Percentiles rank a stretch among this genome's conserved stretches.
Evolutionary conservation across 805 yeast species (phyloP).

Genomic region (Starmera caribaea): DNA sequence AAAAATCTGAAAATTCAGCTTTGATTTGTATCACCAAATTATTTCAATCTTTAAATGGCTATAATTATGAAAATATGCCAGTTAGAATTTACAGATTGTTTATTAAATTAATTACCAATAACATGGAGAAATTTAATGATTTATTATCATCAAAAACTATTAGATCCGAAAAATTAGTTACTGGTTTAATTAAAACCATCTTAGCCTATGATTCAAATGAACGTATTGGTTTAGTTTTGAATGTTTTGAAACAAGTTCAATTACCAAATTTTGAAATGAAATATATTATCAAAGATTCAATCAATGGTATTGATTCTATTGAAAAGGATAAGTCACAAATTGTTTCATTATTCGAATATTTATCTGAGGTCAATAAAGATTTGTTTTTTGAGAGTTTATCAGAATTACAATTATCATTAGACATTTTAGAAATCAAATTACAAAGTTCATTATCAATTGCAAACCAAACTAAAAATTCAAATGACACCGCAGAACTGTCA

Average conservation of each 20-base stretch:
- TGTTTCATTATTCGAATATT: conserved; percentile 29
- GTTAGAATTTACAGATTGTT: conserved; percentile 25
- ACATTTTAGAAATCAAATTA: conserved; percentile 51
- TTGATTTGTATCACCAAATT: conserved; percentile 37
- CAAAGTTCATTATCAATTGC: conserved; percentile 46
- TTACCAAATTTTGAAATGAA: conserved; percentile 28
- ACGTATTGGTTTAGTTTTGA: conserved; percentile 24
- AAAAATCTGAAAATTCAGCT: conserved; percentile 32
- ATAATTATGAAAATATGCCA: conserved; percentile 31
- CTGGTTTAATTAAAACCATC: conserved; percentile 33
- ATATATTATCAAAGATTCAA: conserved; percentile 27
- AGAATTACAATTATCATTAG: conserved; percentile 27
- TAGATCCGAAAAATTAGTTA: conserved; percentile 31
- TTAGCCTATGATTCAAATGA: conserved; percentile 31
- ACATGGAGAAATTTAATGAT: conserved; percentile 14
- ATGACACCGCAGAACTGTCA: conserved; percentile 21
- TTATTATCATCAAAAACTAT: conserved; percentile 18
- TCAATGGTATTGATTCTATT: conserved; percentile 24
- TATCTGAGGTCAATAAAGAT: conserved; percentile 26
- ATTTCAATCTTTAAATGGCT: conserved; percentile 35
- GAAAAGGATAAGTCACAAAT: conserved; percentile 29
- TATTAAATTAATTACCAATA: conserved; percentile 18
- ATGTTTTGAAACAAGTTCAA: conserved; percentile 22
- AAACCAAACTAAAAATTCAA: conserved; percentile 11
- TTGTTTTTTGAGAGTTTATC: conserved; percentile 29